Base-by-base conservation (phyloP, 2,329 filamentous ascomycete species). In the Juglanconis juglandina region DNA sequence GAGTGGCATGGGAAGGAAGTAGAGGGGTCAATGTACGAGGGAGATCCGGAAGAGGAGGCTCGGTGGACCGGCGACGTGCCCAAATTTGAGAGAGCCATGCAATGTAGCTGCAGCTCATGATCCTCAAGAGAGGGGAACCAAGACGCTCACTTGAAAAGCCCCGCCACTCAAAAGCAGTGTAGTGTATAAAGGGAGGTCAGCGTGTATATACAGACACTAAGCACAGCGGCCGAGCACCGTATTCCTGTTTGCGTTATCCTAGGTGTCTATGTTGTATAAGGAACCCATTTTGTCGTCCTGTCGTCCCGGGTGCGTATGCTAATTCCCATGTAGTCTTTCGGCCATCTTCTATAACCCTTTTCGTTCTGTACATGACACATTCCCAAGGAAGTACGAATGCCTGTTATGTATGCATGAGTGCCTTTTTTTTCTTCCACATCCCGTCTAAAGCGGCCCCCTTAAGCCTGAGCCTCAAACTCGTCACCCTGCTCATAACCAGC, bases 21-120 rank as follows among this genome's bases (percentile, higher is more conserved):
- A 48, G 74, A 82, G 3, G 75, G 78, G 50, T 69, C 81, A 68
- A 74, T 75, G 65, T 79, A 83, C 79, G 66, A 79, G 60, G 83
- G 85, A 59, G 79, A 95, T 65, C 77, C 76, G 56, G 85, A 86
- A 14, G 91, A 96, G 71, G 94, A 96, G 73, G 81, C 87, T 67
- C 81, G 93, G 64, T 96, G 91, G 79, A 91, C 88, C 67, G 89
- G 90, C 2, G 92, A 97, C 75, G 91, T 96, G 58, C 94, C 94
- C 0, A 86, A 83, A 71, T 81, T 81, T 50, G 86, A 87, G 74
- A 84, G 91, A 66, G 90, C 90, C 39, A 87, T 96, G 84, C 94
- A 97, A 78, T 98, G 95, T 73, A 96, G 91, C 72, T 99, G 95
- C 76, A 96, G 92, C 72, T 97, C 94, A 32, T 53, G 17, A 17